These are phyloP conservation scores for Hypoxylon trugodes DNA, from an alignment of 495 filamentous ascomycete species.

Conservation along the genomic window DNA sequence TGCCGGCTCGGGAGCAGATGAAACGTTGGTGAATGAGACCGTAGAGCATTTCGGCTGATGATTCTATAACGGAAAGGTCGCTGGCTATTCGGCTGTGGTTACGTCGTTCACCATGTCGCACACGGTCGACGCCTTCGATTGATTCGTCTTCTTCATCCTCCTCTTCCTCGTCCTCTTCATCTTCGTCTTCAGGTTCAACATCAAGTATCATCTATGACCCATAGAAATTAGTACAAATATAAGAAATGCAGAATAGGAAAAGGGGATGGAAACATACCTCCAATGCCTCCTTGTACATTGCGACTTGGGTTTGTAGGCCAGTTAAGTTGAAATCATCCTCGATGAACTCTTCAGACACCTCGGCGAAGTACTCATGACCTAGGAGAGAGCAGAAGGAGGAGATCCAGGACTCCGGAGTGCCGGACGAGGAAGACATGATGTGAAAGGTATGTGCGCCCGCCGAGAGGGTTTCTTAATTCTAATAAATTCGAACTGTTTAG, in stretches of 20 bases:
- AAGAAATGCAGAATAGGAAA: neutral
- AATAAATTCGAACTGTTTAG: neutral
- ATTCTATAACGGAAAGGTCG: conserved; percentile 94
- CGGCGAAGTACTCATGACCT: conserved; percentile 98
- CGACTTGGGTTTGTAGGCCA: conserved; percentile 90
- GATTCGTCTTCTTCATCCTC: conserved; percentile 82
- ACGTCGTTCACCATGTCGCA: conserved; percentile 67
- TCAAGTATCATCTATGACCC: conserved; percentile 96
- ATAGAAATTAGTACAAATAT: conserved; percentile 25
- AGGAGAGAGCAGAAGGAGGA: conserved; percentile 93
- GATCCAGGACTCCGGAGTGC: conserved; percentile 94
- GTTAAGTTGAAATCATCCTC: conserved; percentile 99
- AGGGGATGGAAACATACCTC: conserved; percentile 50
- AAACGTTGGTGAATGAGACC: conserved; percentile 98
- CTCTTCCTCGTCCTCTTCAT: conserved; percentile 82
- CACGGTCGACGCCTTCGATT: conserved; percentile 70
- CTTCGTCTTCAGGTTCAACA: conserved; percentile 93
- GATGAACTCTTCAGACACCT: conserved; percentile 98
- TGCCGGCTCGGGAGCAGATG: conserved; percentile 95
- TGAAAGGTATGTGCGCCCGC: neutral
- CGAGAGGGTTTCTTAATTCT: neutral
- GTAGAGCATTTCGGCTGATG: conserved; percentile 95
- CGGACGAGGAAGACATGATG: conserved; percentile 75
- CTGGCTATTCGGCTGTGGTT: conserved; percentile 87
- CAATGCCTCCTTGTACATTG: conserved; percentile 97